phyloP scores from a whole-genome alignment of 306 rosid species.

The Ziziphus jujuba region DNA sequence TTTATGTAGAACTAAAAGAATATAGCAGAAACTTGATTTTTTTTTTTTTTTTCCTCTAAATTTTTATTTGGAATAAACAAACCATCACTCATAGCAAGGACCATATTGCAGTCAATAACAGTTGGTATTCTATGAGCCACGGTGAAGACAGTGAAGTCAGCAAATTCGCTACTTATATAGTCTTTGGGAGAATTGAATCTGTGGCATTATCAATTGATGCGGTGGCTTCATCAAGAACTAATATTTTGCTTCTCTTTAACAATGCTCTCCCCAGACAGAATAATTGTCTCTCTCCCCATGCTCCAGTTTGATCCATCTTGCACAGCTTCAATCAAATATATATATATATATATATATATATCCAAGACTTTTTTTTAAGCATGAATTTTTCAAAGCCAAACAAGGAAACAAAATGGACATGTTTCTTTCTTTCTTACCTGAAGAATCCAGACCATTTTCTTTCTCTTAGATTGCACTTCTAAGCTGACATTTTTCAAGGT shows the following conservation, averaged over 20 bases:
- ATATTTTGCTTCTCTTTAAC: constrained; percentile 30
- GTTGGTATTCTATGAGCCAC: constrained; percentile 40
- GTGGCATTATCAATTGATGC: constrained; percentile 40
- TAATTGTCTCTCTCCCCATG: constrained; percentile 35
- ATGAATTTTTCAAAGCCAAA: background rate
- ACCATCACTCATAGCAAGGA: constrained; percentile 34
- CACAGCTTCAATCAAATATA: constrained; percentile 18
- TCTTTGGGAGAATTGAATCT: constrained; percentile 23
- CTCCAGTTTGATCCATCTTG: constrained; percentile 42
- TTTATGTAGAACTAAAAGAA: too few relatives aligned
- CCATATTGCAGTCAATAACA: constrained; percentile 35
- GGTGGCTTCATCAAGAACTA: constrained; percentile 38
- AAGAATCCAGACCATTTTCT: constrained; percentile 27
- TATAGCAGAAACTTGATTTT: too few relatives aligned
- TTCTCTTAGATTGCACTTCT: constrained; percentile 24
- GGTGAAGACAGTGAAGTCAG: constrained; percentile 32
- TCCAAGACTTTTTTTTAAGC: background rate
- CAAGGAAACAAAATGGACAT: background rate
- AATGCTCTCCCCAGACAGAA: constrained; percentile 32
- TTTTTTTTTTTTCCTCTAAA: too few relatives aligned
- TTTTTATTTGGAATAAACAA: too few relatives aligned
- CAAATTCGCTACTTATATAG: constrained; percentile 31
- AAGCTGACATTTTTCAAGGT: constrained; percentile 34
- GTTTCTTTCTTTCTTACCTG: constrained; percentile 13
- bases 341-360: too few relatives aligned